These are phyloP conservation scores for Solanum gracilifrons DNA, from an alignment of 257 asterid genomes.

Conservation along the genomic window DNA sequence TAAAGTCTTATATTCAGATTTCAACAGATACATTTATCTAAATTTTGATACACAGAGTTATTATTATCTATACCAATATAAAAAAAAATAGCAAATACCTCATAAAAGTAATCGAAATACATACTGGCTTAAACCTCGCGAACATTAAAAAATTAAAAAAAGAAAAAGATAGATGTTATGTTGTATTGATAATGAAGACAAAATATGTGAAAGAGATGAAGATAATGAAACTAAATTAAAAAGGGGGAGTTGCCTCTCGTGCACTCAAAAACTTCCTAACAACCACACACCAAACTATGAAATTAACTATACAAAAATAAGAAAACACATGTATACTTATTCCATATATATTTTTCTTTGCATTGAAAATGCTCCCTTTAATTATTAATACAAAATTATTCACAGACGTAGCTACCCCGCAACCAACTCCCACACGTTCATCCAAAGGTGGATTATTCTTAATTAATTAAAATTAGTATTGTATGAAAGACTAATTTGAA, in stretches of 20 bases:
- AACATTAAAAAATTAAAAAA: no score
- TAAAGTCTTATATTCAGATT: background rate
- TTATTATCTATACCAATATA: background rate
- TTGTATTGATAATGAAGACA: background rate
- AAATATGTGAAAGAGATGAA: background rate
- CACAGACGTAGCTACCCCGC: constrained; percentile 34
- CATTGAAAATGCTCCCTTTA: constrained; percentile 11
- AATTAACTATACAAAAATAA: background rate
- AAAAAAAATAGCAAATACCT: background rate
- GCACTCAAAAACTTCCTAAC: constrained; percentile 27
- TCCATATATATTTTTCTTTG: background rate
- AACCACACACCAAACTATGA: constrained; percentile 10
- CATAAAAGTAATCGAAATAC: background rate
- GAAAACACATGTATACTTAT: background rate
- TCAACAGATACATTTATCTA: background rate
- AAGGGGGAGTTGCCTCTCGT: constrained; percentile 19
- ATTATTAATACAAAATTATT: background rate
- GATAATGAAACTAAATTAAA: background rate
- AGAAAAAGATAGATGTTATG: background rate
- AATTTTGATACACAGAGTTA: background rate
- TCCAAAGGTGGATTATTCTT: background rate
- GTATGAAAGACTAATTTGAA: background rate
- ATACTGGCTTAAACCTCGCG: no score
- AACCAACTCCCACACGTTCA: constrained; percentile 5
- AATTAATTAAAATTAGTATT: background rate